phyloP scores from a whole-genome alignment of 2,329 filamentous ascomycete genomes.

The Camillea tinctor region DNA sequence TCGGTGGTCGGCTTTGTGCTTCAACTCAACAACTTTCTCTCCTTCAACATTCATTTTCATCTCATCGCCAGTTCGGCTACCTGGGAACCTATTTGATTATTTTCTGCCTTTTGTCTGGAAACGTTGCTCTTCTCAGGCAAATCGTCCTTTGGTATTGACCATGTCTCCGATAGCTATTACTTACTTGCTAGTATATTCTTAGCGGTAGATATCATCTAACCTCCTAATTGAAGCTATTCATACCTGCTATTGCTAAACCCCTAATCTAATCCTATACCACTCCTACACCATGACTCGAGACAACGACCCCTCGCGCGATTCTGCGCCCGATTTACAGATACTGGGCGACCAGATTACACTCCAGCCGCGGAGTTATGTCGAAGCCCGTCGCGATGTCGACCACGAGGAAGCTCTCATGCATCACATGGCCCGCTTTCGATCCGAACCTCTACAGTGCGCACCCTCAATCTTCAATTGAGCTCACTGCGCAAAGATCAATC shows the following conservation, averaged over 20 bases:
- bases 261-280: background rate
- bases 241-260: background rate
- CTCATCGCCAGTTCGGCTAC: background rate
- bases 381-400: slow-evolving; percentile 47
- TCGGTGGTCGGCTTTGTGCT: no score
- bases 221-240: background rate
- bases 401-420: slow-evolving; percentile 72
- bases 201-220: background rate
- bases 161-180: background rate
- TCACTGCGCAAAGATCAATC: background rate
- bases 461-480: background rate
- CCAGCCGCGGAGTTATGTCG: slow-evolving; percentile 68
- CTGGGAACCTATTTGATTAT: background rate
- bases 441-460: slow-evolving; percentile 57
- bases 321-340: slow-evolving; percentile 75
- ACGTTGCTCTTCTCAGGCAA: background rate
- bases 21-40: no score
- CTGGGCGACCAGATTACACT: slow-evolving; percentile 72
- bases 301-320: slow-evolving; percentile 43
- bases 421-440: slow-evolving; percentile 83
- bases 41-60: no score
- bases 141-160: background rate
- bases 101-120: background rate
- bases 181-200: background rate
- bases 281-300: slow-evolving; percentile 38